Base-by-base conservation (phyloP, 2,329 filamentous ascomycete species). In the Epichloe brachyelytri region DNA sequence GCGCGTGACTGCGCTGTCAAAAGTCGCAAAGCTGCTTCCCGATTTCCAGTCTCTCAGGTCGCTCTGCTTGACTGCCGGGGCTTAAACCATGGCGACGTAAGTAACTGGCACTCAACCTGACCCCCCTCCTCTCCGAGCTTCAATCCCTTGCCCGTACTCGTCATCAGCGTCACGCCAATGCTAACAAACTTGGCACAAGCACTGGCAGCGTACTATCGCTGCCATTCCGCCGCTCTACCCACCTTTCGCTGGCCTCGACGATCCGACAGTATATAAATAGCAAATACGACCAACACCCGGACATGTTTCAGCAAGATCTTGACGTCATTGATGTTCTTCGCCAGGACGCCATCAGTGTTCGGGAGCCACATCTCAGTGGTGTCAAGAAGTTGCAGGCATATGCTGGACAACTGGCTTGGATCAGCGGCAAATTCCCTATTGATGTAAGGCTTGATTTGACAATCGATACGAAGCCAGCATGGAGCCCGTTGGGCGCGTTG, bases 241-340 rank as follows among this genome's bases (percentile, higher is more conserved):
- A 84, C 52, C 75, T 95, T 40, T 85, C 85, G 53, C 78, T 97
- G 55, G 85, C 87, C 51, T 76, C 80, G 54, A 86, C 89, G 47
- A 89, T 98, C 65, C 88, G 87, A 57, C 84, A 93, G 65, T 97
- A 98, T 72, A 97, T 98, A 63, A 95, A 89, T 55, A 85, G 82
- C 68, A 96, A 97, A 76, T 97, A 97, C 83, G 91, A 97, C 68
- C 93, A 98, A 66, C 91, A 95, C 65, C 91, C 93, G 36, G 89
- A 96, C 68, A 95, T 95, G 85, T 98, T 98, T 69, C 80, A 82
- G 56, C 79, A 87, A 56, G 93, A 98, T 71, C 80, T 82, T 53
- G 82, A 90, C 63, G 79, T 85, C 57, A 89, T 98, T 61, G 89
- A 97, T 64, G 75, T 80, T 46, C 72, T 97, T 52, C 83, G 93